phyloP scores from a whole-genome alignment of 805 yeast species.

The Middelhovenomyces tepae region DNA sequence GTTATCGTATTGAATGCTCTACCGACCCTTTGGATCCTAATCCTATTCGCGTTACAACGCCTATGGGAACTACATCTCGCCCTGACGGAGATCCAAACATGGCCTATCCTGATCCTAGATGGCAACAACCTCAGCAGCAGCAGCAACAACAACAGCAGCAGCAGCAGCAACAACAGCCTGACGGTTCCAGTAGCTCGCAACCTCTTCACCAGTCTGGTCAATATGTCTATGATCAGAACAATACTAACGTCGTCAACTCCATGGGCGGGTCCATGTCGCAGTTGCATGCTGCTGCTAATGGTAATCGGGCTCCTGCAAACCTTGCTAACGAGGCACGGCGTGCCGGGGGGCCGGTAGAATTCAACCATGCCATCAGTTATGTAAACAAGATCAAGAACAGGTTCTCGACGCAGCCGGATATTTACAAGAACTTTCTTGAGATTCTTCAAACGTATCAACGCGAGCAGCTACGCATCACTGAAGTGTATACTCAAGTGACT shows the following conservation, averaged over 20 bases:
- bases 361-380: conserved; percentile 92
- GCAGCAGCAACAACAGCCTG: no score
- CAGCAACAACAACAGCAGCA: conserved; percentile 1
- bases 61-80: conserved; percentile 71
- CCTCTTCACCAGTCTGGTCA: no score
- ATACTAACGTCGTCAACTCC: no score
- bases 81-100: conserved; percentile 40
- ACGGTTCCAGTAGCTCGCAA: neutral
- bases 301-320: conserved; percentile 14
- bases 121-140: conserved; percentile 6
- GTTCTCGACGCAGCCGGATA: conserved; percentile 89
- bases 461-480: conserved; percentile 90
- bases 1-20: conserved; percentile 87
- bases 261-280: conserved; percentile 25
- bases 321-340: conserved; percentile 17
- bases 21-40: conserved; percentile 81
- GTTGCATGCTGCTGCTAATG: conserved; percentile 33
- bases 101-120: conserved; percentile 14
- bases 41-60: conserved; percentile 91
- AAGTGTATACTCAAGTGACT: conserved; percentile 91
- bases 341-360: conserved; percentile 68
- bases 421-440: conserved; percentile 89
- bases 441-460: conserved; percentile 94
- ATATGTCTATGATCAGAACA: no score
- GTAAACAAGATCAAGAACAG: conserved; percentile 94